phyloP scores from a whole-genome alignment of 352 stramenopile genomes.

The Pythium oligandrum region DNA sequence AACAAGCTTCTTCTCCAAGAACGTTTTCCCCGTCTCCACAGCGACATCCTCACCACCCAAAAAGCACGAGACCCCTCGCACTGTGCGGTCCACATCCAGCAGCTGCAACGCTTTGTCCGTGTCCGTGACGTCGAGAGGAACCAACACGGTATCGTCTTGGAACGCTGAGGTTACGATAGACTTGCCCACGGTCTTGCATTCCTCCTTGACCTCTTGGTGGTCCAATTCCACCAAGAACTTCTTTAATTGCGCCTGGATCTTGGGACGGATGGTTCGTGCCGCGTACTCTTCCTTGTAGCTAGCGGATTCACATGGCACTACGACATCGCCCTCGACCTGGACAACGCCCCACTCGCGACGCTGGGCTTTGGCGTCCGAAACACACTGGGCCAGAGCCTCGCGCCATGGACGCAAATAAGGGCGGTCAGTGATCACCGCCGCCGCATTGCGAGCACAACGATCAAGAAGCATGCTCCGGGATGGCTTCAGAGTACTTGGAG shows the following conservation, averaged over 20 bases:
- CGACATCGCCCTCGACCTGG: constrained; percentile 97
- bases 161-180: constrained; percentile 11
- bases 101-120: constrained; percentile 26
- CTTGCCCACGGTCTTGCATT: constrained; percentile 18
- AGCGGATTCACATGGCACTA: constrained; percentile 93
- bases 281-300: constrained; percentile 95
- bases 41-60: constrained; percentile 64
- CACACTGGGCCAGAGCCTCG: constrained; percentile 38
- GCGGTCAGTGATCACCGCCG: constrained; percentile 71
- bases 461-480: constrained; percentile 38
- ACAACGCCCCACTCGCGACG: constrained; percentile 67
- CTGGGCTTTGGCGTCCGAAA: constrained; percentile 19
- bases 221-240: constrained; percentile 78
- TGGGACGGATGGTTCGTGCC: constrained; percentile 96
- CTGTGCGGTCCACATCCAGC: constrained; percentile 60
- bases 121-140: constrained; percentile 40
- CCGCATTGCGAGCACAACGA: constrained; percentile 39
- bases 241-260: constrained; percentile 91
- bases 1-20: constrained; percentile 78
- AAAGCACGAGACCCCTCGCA: constrained; percentile 55
- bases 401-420: constrained; percentile 64
- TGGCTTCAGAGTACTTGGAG: background rate
- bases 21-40: constrained; percentile 74
- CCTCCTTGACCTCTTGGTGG: constrained; percentile 23
- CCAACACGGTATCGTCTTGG: constrained; percentile 7